Evolutionary conservation across 768 basidiomycete genomes (phyloP).

Genomic region (Rhodotorula taiwanensis): DNA sequence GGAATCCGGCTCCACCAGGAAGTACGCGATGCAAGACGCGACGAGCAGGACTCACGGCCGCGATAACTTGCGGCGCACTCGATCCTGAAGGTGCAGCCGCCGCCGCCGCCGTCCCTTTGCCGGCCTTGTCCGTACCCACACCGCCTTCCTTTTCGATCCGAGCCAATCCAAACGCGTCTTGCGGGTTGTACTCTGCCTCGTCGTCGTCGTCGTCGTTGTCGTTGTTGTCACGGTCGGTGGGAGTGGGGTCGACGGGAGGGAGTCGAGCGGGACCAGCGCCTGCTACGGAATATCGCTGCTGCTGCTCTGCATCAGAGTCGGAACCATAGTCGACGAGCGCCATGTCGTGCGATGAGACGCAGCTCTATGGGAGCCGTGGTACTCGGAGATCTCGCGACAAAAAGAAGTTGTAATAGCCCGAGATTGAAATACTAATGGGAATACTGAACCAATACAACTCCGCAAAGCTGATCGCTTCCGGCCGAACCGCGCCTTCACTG

Average conservation of each 20-base stretch:
- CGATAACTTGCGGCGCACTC: conserved; percentile 21
- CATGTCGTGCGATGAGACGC: not conserved
- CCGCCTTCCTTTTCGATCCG: not conserved
- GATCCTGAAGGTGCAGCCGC: not conserved
- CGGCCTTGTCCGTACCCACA: too few species aligned
- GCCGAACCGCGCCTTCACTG: too few species aligned
- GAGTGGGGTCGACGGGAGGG: not conserved
- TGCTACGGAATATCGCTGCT: too few species aligned
- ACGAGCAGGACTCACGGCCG: conserved; percentile 5
- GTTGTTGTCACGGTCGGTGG: not conserved
- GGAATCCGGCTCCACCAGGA: too few species aligned
- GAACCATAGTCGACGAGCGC: conserved; percentile 9
- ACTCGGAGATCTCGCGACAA: too few species aligned
- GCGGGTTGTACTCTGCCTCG: not conserved
- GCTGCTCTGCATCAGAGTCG: conserved; percentile 1
- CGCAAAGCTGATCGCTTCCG: too few species aligned
- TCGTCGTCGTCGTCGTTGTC: not conserved
- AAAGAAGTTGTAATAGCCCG: too few species aligned
- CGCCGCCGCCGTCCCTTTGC: not conserved
- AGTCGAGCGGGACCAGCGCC: too few species aligned
- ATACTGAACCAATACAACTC: too few species aligned
- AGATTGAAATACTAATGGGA: too few species aligned
- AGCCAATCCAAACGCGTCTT: conserved; percentile 3
- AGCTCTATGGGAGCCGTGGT: too few species aligned
- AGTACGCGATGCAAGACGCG: too few species aligned